phyloP scores from a whole-genome alignment of 2,329 filamentous ascomycete species.

The Stachybotrys chartarum region DNA sequence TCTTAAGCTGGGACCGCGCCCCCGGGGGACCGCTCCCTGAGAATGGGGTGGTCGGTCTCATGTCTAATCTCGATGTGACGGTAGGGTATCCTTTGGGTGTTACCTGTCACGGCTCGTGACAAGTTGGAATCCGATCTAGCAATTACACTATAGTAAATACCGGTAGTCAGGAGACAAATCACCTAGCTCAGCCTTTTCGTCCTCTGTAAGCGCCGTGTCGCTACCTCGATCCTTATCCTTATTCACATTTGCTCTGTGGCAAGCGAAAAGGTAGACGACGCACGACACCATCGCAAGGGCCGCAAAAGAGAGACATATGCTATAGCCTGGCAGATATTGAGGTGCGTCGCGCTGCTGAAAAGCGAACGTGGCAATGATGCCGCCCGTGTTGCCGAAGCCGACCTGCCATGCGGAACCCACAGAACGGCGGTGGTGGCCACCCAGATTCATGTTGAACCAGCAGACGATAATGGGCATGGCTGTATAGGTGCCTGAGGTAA shows the following conservation, averaged over 20 bases:
- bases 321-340: conserved; percentile 64
- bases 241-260: conserved; percentile 52
- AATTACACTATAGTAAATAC: conserved; percentile 40
- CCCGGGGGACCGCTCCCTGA: too few relatives aligned
- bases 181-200: conserved; percentile 54
- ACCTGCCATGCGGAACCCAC: conserved; percentile 72
- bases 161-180: conserved; percentile 54
- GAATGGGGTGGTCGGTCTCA: background rate
- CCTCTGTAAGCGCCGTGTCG: conserved; percentile 41
- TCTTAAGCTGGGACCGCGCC: too few relatives aligned
- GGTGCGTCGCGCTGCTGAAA: conserved; percentile 63
- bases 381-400: conserved; percentile 72
- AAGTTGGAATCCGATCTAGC: background rate
- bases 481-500: conserved; percentile 72
- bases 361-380: conserved; percentile 68
- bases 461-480: conserved; percentile 86
- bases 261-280: conserved; percentile 50
- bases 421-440: conserved; percentile 62
- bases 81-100: conserved; percentile 2
- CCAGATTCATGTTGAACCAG: conserved; percentile 77
- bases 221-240: conserved; percentile 43
- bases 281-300: conserved; percentile 58
- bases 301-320: conserved; percentile 69
- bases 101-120: too few relatives aligned
- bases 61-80: background rate